phyloP scores from a whole-genome alignment of 306 rosid genomes.

The Ormosia semicastrata region DNA sequence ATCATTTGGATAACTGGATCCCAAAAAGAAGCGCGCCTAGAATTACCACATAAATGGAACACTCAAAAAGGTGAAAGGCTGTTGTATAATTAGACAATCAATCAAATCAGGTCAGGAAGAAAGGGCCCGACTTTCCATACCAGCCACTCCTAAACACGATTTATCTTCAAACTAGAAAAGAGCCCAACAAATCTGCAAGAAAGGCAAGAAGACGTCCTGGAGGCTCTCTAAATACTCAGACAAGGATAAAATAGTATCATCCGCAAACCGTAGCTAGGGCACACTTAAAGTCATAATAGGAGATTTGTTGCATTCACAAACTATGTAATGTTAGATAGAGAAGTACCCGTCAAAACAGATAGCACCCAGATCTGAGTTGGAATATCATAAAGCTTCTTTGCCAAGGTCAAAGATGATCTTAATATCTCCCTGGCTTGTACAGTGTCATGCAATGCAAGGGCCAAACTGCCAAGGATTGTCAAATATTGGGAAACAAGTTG shows the following conservation, averaged over 20 bases:
- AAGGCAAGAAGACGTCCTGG: background rate
- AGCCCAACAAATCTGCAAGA: background rate
- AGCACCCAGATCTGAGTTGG: constrained; percentile 98
- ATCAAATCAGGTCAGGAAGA: background rate
- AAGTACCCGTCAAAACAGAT: constrained; percentile 80
- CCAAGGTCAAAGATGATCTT: constrained; percentile 93
- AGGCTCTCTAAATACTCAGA: constrained; percentile 11
- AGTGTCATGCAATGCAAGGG: constrained; percentile 79
- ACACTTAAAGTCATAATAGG: background rate
- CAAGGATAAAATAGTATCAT: background rate
- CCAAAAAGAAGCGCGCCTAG: background rate
- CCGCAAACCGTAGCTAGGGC: background rate
- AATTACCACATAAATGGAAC: background rate
- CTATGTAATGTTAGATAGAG: constrained; percentile 7
- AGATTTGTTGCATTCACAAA: constrained; percentile 8
- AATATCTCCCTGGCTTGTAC: constrained; percentile 93
- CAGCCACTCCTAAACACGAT: constrained; percentile 6
- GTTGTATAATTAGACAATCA: background rate
- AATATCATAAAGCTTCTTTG: constrained; percentile 90
- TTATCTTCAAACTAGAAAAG: background rate
- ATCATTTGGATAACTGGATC: background rate
- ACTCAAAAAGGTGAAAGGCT: background rate
- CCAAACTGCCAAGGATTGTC: constrained; percentile 94
- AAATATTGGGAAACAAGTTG: constrained; percentile 94
- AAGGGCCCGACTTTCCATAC: background rate